Base-by-base conservation (phyloP, 495 filamentous ascomycete species). In the Apiosordaria backusii region DNA sequence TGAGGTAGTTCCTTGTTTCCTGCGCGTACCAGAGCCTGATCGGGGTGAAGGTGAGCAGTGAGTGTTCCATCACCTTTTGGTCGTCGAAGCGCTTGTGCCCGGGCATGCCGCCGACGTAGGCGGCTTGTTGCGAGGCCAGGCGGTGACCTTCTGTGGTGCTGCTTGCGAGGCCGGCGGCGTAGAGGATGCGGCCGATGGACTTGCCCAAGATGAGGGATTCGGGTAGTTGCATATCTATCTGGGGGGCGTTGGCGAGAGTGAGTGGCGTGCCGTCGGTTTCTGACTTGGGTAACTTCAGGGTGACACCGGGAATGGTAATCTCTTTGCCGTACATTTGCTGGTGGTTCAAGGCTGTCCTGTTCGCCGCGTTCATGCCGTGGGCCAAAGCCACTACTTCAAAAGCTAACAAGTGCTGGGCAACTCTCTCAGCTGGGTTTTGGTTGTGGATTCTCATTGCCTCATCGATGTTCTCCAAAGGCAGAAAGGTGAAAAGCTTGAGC, bases 401-500 rank as follows among this genome's bases (percentile, higher is more conserved):
- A 0, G 96, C 95, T 6, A 99, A 84, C 1, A 79, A 71, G 72
- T 95, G 92, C 67, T 98, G 94, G 15, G 93, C 93, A 61, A 85
- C 76, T 2, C 95, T 85, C 72, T 87, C 85, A 0, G 85, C 84
- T 0, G 91, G 89, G 52, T 90, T 83, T 16, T 79, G 16, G 19
- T 75, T 78, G 65, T 97, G 93, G 65, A 89, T 72, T 23, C 79
- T 76, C 83, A 97, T 90, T 23, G 89, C 74, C 5, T 74, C 65
- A 0, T 83, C 75, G 52, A 98, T 92, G 23, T 85, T 74, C 3
- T 81, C 72, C 3, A 89, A 63, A 0, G 93, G 90, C 26, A 97
- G 73, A 73, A 99, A 97, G 0, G 96, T 98, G 73, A 99, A 94
- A 35, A 96, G 85, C 72, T 91, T 93, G 23, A 99, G 83, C 62